Evolutionary conservation across 306 rosid species (phyloP), one percentile per base, ranked within the genome.

Genomic region (Potentilla sterilis): DNA sequence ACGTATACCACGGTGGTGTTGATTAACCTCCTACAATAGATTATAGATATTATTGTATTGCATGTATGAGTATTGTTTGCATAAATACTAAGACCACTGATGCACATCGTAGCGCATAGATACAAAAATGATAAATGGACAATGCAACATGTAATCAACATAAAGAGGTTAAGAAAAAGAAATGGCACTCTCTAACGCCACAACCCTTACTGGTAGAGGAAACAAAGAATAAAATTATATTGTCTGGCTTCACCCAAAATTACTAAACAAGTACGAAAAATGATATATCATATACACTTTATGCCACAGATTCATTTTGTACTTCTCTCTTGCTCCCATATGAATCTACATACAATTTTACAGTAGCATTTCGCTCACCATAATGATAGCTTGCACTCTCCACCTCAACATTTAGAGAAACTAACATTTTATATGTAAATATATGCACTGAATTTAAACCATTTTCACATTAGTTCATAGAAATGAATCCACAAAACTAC

Each of bases 1-100:
- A 19, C 80, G 77, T 16, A 54, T 59, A 52, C 76, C 65, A 22
- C 70, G 76, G 62, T 67, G 75, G 44, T 49, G 52, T 44, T 77
- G 57, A 63, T 24, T 71, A 59, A 28, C 19, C 44, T 32, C 74
- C 84, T 71, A 57, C 47, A 67, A 62, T 57, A 41, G 14, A 55
- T 42, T n/a, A 73, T 16, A 42, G 2, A 79, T 16, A 72, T 63
- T 42, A 65, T 19, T 72, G 49, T 65, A 34, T 24, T 22, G 68
- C 77, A 24, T 42, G 14, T 72, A 43, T n/a, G 49, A 52, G 73
- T 70, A 35, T 4, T 19, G 13, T 16, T 32, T 47, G 44, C 63
- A 35, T 49, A 42, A 9, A 9, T 44, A 47, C 24, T 7, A 28
- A 24, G 13, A 32, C 42, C 28, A 12, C 65, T 59, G 3, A 35